phyloP scores from a whole-genome alignment of 1,139 yeast species.

The Saccharomyces hybrid region DNA sequence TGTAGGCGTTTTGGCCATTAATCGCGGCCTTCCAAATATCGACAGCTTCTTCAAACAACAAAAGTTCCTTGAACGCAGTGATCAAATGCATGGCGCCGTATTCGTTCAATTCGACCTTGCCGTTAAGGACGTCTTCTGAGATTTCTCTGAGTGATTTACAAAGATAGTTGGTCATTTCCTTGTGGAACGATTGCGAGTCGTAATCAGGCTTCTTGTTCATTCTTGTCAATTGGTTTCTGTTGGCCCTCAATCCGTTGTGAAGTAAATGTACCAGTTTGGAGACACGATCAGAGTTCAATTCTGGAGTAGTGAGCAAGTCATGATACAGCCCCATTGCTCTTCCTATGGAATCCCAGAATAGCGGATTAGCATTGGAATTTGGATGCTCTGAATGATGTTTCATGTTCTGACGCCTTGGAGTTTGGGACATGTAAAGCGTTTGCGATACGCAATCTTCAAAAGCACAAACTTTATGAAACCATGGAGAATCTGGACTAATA shows the following conservation, averaged over 20 bases:
- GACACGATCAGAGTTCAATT: conserved; percentile 38
- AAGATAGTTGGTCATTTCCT: conserved; percentile 40
- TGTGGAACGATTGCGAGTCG: conserved; percentile 45
- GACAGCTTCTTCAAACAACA: conserved; percentile 45
- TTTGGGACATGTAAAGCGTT: conserved; percentile 33
- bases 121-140: conserved; percentile 40
- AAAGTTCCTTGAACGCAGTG: conserved; percentile 50
- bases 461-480: conserved; percentile 37
- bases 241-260: conserved; percentile 45
- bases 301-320: conserved; percentile 39
- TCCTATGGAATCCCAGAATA: conserved; percentile 42
- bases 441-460: conserved; percentile 42
- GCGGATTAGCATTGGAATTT: conserved; percentile 26
- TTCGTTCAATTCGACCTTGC: conserved; percentile 37
- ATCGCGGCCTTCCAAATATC: conserved; percentile 45
- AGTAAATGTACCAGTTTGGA: conserved; percentile 41
- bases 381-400: conserved; percentile 25
- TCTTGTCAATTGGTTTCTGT: conserved; percentile 43
- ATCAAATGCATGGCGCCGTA: conserved; percentile 52
- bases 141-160: conserved; percentile 43
- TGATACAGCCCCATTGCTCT: conserved; percentile 42
- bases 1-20: conserved; percentile 27
- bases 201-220: conserved; percentile 48
- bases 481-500: conserved; percentile 34
- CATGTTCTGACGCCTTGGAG: conserved; percentile 27